Evolutionary conservation across 805 yeast genomes (phyloP), one percentile per base, ranked within the genome.

Genomic region (Metschnikowia noctiluminum): DNA sequence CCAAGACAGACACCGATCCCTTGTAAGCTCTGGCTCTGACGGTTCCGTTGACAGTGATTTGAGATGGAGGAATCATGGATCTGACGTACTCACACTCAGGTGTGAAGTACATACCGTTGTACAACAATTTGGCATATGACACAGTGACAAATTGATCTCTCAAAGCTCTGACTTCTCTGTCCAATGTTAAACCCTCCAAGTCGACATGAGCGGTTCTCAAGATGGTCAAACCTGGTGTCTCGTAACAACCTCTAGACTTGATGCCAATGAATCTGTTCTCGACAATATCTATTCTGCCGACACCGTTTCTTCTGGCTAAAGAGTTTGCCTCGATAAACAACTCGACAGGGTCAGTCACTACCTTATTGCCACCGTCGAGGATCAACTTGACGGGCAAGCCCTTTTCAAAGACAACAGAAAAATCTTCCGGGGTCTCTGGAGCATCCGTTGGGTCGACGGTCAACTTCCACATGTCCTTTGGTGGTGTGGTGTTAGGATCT

Each of bases 391-490:
- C 79, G 45, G 99, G 99, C 55, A 87, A 69, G 71, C 99, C 99
- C 73, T 87, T 80, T 62, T 80, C 82, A 67, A 90, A 94, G 51
- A 78, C 82, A 53, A 94, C 83, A 21, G 87, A 73, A 71, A 94
- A 84, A 68, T 85, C 86, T 78, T 94, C 97, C 62, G 98, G 98
- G 43, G 76, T 75, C 54, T 88, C 84, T 64, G 99, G 99, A 49
- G 99, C 98, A 65, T 92, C 97, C 37, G 76, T 67, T 62, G 99
- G 98, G 73, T 92, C 99, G 52, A 87, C 89, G 38, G 97, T 94
- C 69, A 94, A 82, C 77, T 94, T 94, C 99, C 99, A 94, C 99
- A 94, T 94, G 71, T 94, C 99, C 78, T 91, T 92, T 74, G 99
- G 99, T 57, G 99, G 99, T 45, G 99, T 94, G 61, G 92, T 84